These are phyloP conservation scores for Flaveria ramosissima DNA, from an alignment of 129 eudicot species.

Conservation along the genomic window DNA sequence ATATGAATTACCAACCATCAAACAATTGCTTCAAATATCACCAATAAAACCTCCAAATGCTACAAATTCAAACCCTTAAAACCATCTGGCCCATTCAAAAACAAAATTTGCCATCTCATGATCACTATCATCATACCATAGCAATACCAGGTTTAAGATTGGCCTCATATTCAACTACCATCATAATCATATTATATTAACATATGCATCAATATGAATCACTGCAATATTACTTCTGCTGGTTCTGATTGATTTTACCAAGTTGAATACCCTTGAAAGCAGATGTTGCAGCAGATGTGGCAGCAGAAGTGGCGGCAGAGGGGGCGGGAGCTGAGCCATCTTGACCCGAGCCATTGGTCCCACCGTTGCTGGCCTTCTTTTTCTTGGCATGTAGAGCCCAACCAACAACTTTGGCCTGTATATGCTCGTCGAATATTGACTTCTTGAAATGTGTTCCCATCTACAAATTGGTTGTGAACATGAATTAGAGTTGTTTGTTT, in stretches of 20 bases:
- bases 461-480: constrained; percentile 25
- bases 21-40: constrained; percentile 6
- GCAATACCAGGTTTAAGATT: constrained; percentile 19
- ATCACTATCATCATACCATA: neutral
- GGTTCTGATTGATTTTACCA: constrained; percentile 37
- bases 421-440: constrained; percentile 55
- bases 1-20: constrained; percentile 4
- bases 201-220: constrained; percentile 18
- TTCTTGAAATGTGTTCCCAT: constrained; percentile 70
- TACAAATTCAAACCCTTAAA: neutral
- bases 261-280: constrained; percentile 38
- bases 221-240: constrained; percentile 24
- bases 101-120: neutral
- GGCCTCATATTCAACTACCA: neutral
- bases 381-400: constrained; percentile 65
- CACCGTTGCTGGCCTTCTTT: constrained; percentile 26
- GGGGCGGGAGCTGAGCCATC: constrained; percentile 23
- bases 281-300: neutral
- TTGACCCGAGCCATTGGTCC: constrained; percentile 34
- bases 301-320: neutral
- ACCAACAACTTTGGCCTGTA: constrained; percentile 50
- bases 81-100: constrained; percentile 11
- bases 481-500: neutral
- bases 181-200: constrained; percentile 24
- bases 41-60: constrained; percentile 1